Percentiles rank a stretch among this genome's conserved stretches.
These are phyloP conservation scores for Rostrohypoxylon terebratum DNA, from an alignment of 495 filamentous ascomycete species.

Conservation along the genomic window DNA sequence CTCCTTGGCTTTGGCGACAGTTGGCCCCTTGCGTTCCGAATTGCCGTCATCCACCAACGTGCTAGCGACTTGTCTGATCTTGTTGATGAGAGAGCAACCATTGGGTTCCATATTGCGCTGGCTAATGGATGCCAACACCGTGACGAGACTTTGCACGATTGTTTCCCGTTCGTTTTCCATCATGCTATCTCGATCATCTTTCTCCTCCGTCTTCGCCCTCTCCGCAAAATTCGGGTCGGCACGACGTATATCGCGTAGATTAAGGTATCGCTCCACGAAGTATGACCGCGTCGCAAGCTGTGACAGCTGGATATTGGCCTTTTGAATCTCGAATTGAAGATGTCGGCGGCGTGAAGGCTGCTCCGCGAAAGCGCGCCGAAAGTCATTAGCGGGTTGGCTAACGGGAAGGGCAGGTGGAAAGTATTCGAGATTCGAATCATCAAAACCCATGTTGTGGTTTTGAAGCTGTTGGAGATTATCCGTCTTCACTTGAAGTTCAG, in stretches of 20 bases:
- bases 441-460: constrained; percentile 44
- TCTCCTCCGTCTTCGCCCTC: constrained; percentile 29
- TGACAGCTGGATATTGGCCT: constrained; percentile 81
- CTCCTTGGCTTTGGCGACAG: constrained; percentile 69
- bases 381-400: constrained; percentile 51
- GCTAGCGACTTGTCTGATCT: constrained; percentile 80
- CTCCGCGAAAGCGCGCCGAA: constrained; percentile 52
- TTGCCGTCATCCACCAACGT: constrained; percentile 76
- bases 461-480: constrained; percentile 40
- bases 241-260: constrained; percentile 67
- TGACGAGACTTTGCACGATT: constrained; percentile 79
- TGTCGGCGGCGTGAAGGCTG: constrained; percentile 59
- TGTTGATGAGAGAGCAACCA: constrained; percentile 74
- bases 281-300: constrained; percentile 80
- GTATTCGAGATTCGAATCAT: constrained; percentile 52
- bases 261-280: constrained; percentile 84
- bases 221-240: constrained; percentile 48
- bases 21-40: constrained; percentile 65
- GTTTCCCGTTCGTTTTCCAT: constrained; percentile 77
- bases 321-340: constrained; percentile 85
- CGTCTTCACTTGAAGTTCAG: constrained; percentile 67
- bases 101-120: constrained; percentile 88
- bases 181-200: constrained; percentile 58
- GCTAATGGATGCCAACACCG: constrained; percentile 75
- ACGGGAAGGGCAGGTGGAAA: constrained; percentile 51